phyloP scores from a whole-genome alignment of 352 stramenopile genomes.

The Nothophytophthora sp. region DNA sequence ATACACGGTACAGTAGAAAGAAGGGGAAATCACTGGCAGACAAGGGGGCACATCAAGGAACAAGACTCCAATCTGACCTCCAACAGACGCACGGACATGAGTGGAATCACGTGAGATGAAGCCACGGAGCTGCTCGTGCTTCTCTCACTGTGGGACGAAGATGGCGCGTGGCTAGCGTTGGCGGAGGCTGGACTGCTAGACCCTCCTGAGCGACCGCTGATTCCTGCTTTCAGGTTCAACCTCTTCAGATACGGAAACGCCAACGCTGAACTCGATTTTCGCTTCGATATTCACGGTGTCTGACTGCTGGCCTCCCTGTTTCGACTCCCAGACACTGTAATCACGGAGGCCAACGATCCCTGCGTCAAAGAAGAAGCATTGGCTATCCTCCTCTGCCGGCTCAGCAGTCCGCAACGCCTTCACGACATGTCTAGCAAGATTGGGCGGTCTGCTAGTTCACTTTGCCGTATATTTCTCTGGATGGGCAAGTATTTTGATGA shows the following conservation, averaged over 20 bases:
- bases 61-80: no score
- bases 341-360: not conserved
- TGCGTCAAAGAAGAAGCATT: not conserved
- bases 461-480: constrained; percentile 2
- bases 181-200: no score
- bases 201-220: not conserved
- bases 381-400: not conserved
- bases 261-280: constrained; percentile 3
- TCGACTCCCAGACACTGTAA: not conserved
- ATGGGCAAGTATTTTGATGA: constrained; percentile 1
- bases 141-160: no score
- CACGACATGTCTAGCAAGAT: constrained; percentile 7
- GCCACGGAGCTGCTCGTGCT: no score
- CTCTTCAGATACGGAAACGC: not conserved
- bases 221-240: not conserved
- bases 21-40: no score
- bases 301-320: not conserved
- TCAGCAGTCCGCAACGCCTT: not conserved
- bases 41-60: no score
- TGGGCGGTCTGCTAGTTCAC: not conserved
- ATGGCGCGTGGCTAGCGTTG: no score
- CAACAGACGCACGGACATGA: no score
- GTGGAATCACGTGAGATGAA: no score
- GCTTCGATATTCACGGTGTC: constrained; percentile 1
- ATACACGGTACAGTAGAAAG: no score